Evolutionary conservation across 2,329 filamentous ascomycete genomes (phyloP).

Genomic region (Epichloe uncinata): DNA sequence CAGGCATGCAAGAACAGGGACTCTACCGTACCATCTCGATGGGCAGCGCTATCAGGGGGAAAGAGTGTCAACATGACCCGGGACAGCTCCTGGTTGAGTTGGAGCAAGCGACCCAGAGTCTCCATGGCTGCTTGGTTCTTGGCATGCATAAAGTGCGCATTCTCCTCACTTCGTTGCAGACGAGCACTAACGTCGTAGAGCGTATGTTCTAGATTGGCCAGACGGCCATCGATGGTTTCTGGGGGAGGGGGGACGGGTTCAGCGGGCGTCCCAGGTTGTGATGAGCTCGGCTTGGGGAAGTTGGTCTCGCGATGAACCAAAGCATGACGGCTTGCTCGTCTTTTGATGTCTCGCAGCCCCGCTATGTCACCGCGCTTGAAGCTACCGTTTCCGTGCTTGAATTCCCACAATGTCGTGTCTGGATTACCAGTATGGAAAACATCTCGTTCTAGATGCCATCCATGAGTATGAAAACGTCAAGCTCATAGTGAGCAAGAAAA

Average conservation of each 20-base stretch:
- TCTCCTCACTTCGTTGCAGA: slow-evolving; percentile 73
- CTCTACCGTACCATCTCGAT: slow-evolving; percentile 60
- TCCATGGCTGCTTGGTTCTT: slow-evolving; percentile 77
- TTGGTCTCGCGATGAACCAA: slow-evolving; percentile 88
- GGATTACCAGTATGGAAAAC: slow-evolving; percentile 93
- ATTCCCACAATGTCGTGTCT: slow-evolving; percentile 93
- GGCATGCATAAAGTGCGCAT: slow-evolving; percentile 61
- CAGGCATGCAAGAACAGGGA: slow-evolving; percentile 10
- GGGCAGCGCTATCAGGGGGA: slow-evolving; percentile 61
- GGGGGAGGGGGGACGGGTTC: slow-evolving; percentile 58
- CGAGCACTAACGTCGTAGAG: slow-evolving; percentile 68
- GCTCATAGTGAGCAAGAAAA: neutral
- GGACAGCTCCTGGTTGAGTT: slow-evolving; percentile 78
- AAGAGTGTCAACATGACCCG: slow-evolving; percentile 60
- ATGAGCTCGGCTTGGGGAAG: slow-evolving; percentile 57
- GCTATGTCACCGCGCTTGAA: slow-evolving; percentile 92
- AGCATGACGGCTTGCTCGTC: slow-evolving; percentile 82
- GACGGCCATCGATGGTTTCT: slow-evolving; percentile 63
- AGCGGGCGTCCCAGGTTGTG: slow-evolving; percentile 73
- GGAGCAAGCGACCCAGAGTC: slow-evolving; percentile 52
- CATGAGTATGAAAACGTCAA: neutral
- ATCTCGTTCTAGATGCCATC: slow-evolving; percentile 61
- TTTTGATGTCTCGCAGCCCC: slow-evolving; percentile 87
- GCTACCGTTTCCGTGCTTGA: slow-evolving; percentile 93
- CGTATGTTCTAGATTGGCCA: slow-evolving; percentile 66